A percentile compares a stretch with the other conserved stretches of the same genome.
Evolutionary conservation across 192 early-diverging fungal genomes (phyloP).

Genomic region (Irineochytrium annulatum): DNA sequence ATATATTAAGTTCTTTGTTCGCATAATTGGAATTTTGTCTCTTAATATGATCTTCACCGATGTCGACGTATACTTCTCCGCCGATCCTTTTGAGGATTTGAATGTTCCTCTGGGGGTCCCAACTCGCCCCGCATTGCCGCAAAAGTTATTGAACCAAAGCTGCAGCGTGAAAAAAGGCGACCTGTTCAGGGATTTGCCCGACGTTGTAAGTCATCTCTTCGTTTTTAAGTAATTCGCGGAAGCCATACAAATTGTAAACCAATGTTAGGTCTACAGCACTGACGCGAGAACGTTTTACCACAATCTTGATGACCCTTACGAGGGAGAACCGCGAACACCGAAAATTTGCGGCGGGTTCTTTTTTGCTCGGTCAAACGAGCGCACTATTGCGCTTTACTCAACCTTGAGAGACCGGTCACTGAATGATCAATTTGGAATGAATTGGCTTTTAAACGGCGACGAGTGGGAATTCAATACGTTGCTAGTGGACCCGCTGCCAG

Average conservation of each 20-base stretch:
- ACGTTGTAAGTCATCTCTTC: neutral
- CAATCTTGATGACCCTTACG: conserved; percentile 16
- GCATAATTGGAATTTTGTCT: neutral
- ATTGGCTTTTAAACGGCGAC: conserved; percentile 5
- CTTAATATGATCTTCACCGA: conserved; percentile 14
- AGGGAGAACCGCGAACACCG: conserved; percentile 7
- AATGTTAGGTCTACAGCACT: conserved; percentile 10
- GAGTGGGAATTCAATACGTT: neutral
- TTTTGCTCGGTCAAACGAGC: conserved; percentile 5
- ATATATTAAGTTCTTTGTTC: conserved; percentile 2
- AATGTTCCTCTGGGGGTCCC: conserved; percentile 9
- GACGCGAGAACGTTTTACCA: conserved; percentile 9
- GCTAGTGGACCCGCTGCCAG: neutral
- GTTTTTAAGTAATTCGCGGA: neutral
- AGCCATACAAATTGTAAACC: neutral
- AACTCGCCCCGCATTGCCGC: neutral
- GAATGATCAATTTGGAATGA: conserved; percentile 21
- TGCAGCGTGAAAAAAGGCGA: neutral
- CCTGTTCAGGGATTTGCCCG: neutral
- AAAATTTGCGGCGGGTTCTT: conserved; percentile 21
- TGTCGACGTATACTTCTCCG: conserved; percentile 3
- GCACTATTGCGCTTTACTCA: neutral
- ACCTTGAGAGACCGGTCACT: neutral
- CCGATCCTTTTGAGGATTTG: conserved; percentile 9
- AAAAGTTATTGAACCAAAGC: neutral